Evolutionary conservation across 768 basidiomycete species (phyloP).

Genomic region (Boletus patriciae): DNA sequence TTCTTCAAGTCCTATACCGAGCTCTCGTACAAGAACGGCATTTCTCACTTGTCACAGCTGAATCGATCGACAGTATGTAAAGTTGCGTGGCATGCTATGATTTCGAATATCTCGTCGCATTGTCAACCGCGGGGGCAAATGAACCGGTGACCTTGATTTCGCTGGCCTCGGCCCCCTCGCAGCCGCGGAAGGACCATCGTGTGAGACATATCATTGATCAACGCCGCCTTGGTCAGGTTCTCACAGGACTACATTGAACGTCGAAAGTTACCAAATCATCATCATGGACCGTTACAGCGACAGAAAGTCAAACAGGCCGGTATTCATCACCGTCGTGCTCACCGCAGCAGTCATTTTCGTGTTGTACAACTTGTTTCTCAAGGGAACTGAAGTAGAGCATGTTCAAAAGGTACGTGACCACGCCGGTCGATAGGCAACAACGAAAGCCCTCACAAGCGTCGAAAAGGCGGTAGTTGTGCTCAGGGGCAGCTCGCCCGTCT

Average conservation of each 20-base stretch:
- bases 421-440: background rate
- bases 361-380: constrained; percentile 22
- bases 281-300: constrained; percentile 24
- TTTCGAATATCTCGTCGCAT: too few relatives aligned
- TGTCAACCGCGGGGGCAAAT: too few relatives aligned
- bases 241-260: background rate
- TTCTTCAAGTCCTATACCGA: too few relatives aligned
- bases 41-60: too few relatives aligned
- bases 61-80: too few relatives aligned
- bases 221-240: background rate
- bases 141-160: too few relatives aligned
- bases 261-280: background rate
- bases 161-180: background rate
- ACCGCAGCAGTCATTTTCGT: constrained; percentile 17
- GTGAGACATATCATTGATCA: background rate
- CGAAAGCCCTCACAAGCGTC: background rate
- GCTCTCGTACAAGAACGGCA: too few relatives aligned
- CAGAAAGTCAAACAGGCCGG: constrained; percentile 22
- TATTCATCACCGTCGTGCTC: constrained; percentile 16
- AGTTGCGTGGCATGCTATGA: too few relatives aligned
- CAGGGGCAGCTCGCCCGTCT: constrained; percentile 56
- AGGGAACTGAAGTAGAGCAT: constrained; percentile 13
- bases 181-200: background rate
- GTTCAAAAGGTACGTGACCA: constrained; percentile 22
- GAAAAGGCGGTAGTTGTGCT: constrained; percentile 59